Conservation (phyloP, 768 basidiomycete genomes). For the Exsudoporus frostii region DNA sequence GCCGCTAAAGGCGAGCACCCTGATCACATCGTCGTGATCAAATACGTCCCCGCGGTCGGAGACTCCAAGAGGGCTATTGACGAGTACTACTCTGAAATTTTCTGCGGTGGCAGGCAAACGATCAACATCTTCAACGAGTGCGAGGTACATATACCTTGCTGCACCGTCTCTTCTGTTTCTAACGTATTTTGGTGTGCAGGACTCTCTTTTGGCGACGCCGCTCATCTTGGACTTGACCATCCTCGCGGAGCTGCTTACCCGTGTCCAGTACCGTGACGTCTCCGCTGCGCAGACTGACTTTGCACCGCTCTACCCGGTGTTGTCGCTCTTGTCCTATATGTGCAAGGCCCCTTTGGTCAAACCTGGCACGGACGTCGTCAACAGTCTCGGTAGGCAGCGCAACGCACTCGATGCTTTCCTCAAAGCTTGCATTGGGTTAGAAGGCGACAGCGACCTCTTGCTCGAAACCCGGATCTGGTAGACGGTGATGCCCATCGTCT, state of each 20-base stretch:
- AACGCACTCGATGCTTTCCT: constrained; percentile 91
- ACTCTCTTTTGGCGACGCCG: constrained; percentile 93
- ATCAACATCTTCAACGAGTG: constrained; percentile 99
- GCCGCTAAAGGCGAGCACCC: constrained; percentile 91
- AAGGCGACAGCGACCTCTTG: constrained; percentile 79
- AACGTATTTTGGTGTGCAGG: constrained; percentile 40
- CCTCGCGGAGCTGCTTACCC: constrained; percentile 91
- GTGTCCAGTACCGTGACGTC: constrained; percentile 79
- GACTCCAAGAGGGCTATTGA: constrained; percentile 99
- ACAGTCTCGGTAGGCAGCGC: constrained; percentile 92
- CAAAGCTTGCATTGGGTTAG: constrained; percentile 90
- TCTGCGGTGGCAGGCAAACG: constrained; percentile 90
- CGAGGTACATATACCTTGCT: constrained; percentile 52
- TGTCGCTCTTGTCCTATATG: constrained; percentile 95
- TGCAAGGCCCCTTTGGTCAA: constrained; percentile 98
- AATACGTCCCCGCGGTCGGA: constrained; percentile 94
- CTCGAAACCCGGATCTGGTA: constrained; percentile 89
- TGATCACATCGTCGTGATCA: constrained; percentile 95
- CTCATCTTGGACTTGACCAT: constrained; percentile 93
- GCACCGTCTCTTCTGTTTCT: not conserved
- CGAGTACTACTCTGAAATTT: constrained; percentile 98
- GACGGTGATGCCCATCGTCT: constrained; percentile 16
- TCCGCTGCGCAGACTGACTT: constrained; percentile 54
- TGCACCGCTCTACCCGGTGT: constrained; percentile 81
- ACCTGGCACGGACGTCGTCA: constrained; percentile 90